Conservation (phyloP, 768 basidiomycete species). For the Ramaria sp. region DNA sequence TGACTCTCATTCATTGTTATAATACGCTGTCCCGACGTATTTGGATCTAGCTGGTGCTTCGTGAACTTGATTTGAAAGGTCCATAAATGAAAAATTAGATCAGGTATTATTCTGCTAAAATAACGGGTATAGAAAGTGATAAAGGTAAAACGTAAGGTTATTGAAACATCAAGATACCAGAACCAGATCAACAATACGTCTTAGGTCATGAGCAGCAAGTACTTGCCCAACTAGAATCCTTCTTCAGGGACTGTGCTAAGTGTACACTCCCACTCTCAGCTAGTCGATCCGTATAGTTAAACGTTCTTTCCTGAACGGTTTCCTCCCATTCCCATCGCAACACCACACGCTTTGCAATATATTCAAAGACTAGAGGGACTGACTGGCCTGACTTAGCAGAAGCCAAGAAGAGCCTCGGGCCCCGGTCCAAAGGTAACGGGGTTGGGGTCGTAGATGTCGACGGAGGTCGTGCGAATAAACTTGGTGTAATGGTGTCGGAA, state of each 20-base stretch:
- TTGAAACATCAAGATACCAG: too few species aligned
- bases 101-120: too few species aligned
- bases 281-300: not conserved
- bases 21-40: not conserved
- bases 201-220: not conserved
- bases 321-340: conserved; percentile 61
- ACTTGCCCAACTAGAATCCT: not conserved
- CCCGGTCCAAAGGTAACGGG: conserved; percentile 32
- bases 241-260: not conserved
- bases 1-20: conserved; percentile 1
- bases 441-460: conserved; percentile 1
- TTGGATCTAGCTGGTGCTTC: not conserved
- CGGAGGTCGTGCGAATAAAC: conserved; percentile 33
- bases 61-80: too few species aligned
- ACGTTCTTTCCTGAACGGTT: not conserved
- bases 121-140: too few species aligned
- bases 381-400: conserved; percentile 73
- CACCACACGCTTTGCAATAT: conserved; percentile 55
- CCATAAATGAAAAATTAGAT: too few species aligned
- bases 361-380: conserved; percentile 66
- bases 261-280: not conserved
- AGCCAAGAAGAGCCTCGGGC: conserved; percentile 62
- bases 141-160: too few species aligned
- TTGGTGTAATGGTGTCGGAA: conserved; percentile 49
- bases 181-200: too few species aligned